Evolutionary conservation across 148 eudicot species (phyloP), one percentile per base, ranked within the genome.

Genomic region (Selenicereus undatus): DNA sequence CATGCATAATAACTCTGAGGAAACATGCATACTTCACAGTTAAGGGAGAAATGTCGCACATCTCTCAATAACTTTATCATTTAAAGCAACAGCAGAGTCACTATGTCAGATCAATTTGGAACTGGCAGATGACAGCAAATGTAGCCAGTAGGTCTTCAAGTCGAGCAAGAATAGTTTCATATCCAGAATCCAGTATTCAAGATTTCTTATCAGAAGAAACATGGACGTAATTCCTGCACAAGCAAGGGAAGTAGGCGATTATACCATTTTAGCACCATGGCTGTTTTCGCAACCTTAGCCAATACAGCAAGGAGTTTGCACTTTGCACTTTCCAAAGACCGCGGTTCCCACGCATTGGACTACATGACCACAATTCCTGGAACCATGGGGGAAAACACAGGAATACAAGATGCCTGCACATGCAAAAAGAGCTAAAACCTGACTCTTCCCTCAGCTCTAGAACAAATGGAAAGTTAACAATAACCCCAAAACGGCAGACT

Each of bases 21-120:
- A 32, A 32, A 32, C 9, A 45, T 45, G 50, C 11, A 74, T 75
- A 56, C 35, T 66, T 80, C 50, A 43, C 35, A 52, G 27, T 11
- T 70, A n/a, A 32, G 52, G 83, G 36, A 79, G 71, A 70, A 43
- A 56, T 39, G 42, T 11, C 35, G 3, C 51, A 72, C 24, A 69
- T 69, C 17, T 21, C 60, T 42, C 51, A 8, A 9, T 51, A 27
- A 21, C 27, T 14, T 54, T 74, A 29, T 73, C 68, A 32, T 39
- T 56, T 42, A 4, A 60, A 12, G 35, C 18, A 39, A 62, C 18
- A 64, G 18, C 35, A 78, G 30, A 73, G 39, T n/a, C 74, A 29
- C 43, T 64, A 43, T 17, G 18, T 17, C 17, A 26, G 45, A 52
- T 56, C 56, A 74, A 36, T 48, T 24, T 11, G 24, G 17, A 39